Base-by-base conservation (phyloP, 2,329 filamentous ascomycete genomes). In the Epichloe elymi region DNA sequence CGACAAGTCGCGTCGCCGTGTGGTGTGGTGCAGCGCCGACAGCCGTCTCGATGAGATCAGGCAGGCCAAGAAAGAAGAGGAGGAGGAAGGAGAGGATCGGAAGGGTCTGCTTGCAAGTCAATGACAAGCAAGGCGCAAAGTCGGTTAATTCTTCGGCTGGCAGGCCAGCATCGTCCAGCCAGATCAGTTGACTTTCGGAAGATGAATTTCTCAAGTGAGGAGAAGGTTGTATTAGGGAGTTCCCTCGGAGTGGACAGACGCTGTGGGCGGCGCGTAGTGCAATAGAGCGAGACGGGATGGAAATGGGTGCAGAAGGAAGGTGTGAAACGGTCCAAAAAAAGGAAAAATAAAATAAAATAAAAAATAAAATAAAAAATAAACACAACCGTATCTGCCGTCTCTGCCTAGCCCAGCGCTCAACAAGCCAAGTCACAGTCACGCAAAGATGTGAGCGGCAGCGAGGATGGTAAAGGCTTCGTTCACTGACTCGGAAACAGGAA, bases 151-250 rank as follows among this genome's bases (percentile, higher is more conserved):
- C 10, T 17, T 33, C 37, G 11, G 10, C 51, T 41, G 46, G 17
- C 42, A 42, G 46, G 47, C 17, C 41, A 49, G 51, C 51, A 49
- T 52, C 42, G 48, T 52, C 48, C 40, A 38, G 45, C 48, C 40
- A 38, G 45, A 20, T 19, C 15, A 33, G 40, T 20, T 30, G 41
- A 19, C 26, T 30, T 20, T 49, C 15, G n/a, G 8, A 30, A 45
- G 33, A 40, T 40, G 19, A 23, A 41, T 48, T 41, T 43, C 33
- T 48, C 41, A 45, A 44, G 19, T 42, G 50, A 40, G 45, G 46
- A 44, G 46, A 49, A 42, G 26, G 26, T 11, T 30, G 26, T 5
- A n/a, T n/a, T n/a, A 30, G 17, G 39, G 36, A 17, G 33, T 35
- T 19, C 15, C 8, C 23, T 45, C 39, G 23, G 45, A 51, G 45